Conservation (phyloP, 2,329 filamentous ascomycete genomes). For the Monilinia laxa region DNA sequence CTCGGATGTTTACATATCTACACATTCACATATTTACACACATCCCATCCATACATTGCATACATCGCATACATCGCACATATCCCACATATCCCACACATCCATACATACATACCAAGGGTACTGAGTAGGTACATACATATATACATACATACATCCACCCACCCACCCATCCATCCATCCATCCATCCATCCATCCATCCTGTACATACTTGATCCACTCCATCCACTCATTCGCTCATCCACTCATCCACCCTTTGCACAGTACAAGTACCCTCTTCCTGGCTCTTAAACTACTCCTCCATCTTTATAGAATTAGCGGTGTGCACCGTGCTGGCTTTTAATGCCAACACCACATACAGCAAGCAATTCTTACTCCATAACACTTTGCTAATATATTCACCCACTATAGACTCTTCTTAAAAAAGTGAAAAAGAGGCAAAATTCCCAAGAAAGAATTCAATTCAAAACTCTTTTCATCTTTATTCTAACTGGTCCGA, state of each 20-base stretch:
- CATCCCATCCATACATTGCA: neutral
- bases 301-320: constrained; percentile 31
- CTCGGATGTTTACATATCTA: constrained; percentile 37
- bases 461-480: neutral
- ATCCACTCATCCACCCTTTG: constrained; percentile 22
- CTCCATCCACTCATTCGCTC: constrained; percentile 14
- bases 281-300: constrained; percentile 25
- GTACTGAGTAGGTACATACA: constrained; percentile 2
- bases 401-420: constrained; percentile 17
- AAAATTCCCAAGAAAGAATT: constrained; percentile 6
- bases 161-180: too few species aligned
- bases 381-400: constrained; percentile 23
- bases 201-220: constrained; percentile 6
- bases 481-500: neutral
- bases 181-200: too few species aligned
- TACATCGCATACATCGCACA: too few species aligned
- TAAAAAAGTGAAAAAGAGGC: constrained; percentile 12
- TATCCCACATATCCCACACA: neutral
- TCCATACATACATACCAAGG: constrained; percentile 2
- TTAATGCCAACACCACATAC: constrained; percentile 22
- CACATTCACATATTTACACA: neutral
- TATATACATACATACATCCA: neutral
- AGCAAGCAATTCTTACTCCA: constrained; percentile 18
- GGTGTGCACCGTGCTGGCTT: constrained; percentile 31
- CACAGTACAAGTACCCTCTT: constrained; percentile 4